Conservation (phyloP, 768 basidiomycete species). For the Pleurotus citrinopileatus region DNA sequence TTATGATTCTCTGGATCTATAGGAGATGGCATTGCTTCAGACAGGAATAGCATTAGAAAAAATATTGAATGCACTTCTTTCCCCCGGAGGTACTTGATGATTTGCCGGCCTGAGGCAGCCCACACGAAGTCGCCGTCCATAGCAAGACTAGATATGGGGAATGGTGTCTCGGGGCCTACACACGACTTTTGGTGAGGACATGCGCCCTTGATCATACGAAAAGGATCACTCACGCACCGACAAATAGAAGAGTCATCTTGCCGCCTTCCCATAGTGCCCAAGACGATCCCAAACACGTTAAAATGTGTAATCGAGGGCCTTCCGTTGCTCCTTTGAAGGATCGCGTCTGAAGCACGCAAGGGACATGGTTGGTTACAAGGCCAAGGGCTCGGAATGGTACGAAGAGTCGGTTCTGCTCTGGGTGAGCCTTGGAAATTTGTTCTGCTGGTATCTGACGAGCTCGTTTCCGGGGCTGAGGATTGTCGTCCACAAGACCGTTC, state of each 20-base stretch:
- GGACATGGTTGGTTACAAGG: slow-evolving; percentile 86
- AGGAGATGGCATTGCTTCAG: no score
- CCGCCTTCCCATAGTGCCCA: slow-evolving; percentile 98
- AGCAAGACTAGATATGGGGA: slow-evolving; percentile 69
- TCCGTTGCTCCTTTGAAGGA: slow-evolving; percentile 82
- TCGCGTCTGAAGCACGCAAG: slow-evolving; percentile 84
- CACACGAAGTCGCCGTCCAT: slow-evolving; percentile 89
- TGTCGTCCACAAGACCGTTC: slow-evolving; percentile 15
- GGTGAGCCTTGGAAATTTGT: slow-evolving; percentile 14
- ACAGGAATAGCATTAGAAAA: slow-evolving; percentile 13
- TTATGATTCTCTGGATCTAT: slow-evolving; percentile 57
- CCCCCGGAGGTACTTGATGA: slow-evolving; percentile 81
- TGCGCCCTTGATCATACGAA: neutral
- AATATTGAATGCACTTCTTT: slow-evolving; percentile 55
- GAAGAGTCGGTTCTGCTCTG: slow-evolving; percentile 58
- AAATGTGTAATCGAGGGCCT: slow-evolving; percentile 77
- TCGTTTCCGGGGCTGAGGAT: slow-evolving; percentile 50
- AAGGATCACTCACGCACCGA: slow-evolving; percentile 59
- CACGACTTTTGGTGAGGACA: slow-evolving; percentile 1
- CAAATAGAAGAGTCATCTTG: slow-evolving; percentile 89
- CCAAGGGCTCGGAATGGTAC: slow-evolving; percentile 97
- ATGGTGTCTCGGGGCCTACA: slow-evolving; percentile 78
- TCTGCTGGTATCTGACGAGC: slow-evolving; percentile 33
- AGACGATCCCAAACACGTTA: slow-evolving; percentile 84
- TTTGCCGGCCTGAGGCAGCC: slow-evolving; percentile 64